Conservation (phyloP, 441 rosid species). For the Raphanus hybrid region DNA sequence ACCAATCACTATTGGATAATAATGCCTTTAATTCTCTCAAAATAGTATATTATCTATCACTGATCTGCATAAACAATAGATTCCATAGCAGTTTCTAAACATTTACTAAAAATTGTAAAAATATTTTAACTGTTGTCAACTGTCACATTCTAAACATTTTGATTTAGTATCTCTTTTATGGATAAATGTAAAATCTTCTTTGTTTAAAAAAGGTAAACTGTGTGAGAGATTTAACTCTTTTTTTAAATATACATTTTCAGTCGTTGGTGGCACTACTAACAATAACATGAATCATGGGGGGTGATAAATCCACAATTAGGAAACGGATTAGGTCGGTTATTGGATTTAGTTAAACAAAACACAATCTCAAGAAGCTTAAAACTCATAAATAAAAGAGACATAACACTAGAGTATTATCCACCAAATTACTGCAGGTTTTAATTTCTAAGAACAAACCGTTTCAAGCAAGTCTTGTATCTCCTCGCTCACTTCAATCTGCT, state of each 20-base stretch:
- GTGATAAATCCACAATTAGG: neutral
- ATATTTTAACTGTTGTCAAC: neutral
- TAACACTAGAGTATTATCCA: neutral
- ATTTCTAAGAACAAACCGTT: slow-evolving; percentile 44
- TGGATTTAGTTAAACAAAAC: slow-evolving; percentile 21
- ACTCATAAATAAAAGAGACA: slow-evolving; percentile 1
- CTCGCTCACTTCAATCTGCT: slow-evolving; percentile 47
- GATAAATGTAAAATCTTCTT: neutral
- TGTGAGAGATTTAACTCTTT: neutral
- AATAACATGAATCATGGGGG: neutral
- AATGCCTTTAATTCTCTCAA: neutral
- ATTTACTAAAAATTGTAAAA: neutral
- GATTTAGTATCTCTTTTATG: neutral
- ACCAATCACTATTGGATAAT: slow-evolving; percentile 22
- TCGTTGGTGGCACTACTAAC: slow-evolving; percentile 11
- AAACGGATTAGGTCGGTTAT: neutral
- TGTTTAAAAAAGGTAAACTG: neutral
- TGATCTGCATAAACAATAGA: neutral
- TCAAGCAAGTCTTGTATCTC: slow-evolving; percentile 61
- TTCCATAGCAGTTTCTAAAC: neutral
- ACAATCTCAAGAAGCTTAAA: neutral
- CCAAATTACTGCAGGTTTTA: neutral
- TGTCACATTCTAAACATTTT: neutral
- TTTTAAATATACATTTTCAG: neutral
- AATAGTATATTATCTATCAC: neutral